phyloP scores from a whole-genome alignment of 176 grass and related monocot species.

The Poa annua region DNA sequence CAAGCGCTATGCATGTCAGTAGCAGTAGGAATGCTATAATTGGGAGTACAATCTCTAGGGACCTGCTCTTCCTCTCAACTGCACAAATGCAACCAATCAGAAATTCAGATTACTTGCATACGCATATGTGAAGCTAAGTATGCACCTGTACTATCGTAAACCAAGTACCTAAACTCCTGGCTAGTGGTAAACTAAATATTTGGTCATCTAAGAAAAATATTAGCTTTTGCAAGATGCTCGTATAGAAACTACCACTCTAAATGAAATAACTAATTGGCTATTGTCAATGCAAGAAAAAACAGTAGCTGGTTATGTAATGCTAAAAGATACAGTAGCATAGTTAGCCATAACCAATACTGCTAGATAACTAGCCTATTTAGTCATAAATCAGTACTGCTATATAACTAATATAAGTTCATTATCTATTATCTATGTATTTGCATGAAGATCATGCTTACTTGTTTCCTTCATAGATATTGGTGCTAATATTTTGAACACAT shows the following conservation, averaged over 20 bases:
- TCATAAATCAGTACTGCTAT: background rate
- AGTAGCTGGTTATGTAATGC: background rate
- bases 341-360: background rate
- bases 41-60: conserved; percentile 23
- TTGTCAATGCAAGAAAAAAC: background rate
- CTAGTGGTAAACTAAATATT: background rate
- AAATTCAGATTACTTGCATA: background rate
- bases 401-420: background rate
- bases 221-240: background rate
- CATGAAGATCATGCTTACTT: background rate
- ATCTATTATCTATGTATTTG: background rate
- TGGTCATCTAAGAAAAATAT: background rate
- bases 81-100: background rate
- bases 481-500: background rate
- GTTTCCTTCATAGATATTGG: background rate
- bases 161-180: background rate
- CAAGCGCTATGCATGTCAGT: background rate
- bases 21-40: background rate
- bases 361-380: background rate
- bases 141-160: background rate
- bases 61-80: conserved; percentile 23
- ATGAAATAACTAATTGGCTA: background rate
- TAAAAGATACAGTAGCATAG: background rate
- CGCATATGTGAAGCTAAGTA: background rate
- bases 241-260: background rate